Conservation (phyloP, 352 stramenopile genomes). For the Pythium brassicae region DNA sequence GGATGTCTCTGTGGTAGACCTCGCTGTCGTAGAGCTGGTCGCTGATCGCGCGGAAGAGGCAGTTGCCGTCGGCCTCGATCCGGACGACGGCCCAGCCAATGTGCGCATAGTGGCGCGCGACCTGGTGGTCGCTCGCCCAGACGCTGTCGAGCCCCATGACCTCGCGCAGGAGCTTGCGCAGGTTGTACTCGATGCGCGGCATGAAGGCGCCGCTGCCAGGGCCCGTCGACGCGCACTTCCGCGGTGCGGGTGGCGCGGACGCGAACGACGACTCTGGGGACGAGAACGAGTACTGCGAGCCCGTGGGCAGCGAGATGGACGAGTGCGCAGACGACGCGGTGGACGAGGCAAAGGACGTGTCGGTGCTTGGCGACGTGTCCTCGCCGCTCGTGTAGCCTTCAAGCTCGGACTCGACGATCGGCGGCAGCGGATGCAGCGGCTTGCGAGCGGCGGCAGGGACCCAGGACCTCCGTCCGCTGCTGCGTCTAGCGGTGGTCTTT, state of each 20-base stretch:
- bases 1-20: slow-evolving; percentile 36
- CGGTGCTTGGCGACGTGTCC: not conserved
- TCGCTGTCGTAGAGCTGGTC: slow-evolving; percentile 53
- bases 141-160: slow-evolving; percentile 16
- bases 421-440: not conserved
- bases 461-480: not conserved
- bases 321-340: not conserved
- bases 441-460: not conserved
- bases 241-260: too few relatives aligned
- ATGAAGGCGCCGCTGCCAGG: not conserved
- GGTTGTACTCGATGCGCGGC: slow-evolving; percentile 16
- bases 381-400: slow-evolving; percentile 11
- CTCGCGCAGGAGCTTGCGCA: slow-evolving; percentile 15
- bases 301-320: not conserved
- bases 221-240: too few relatives aligned
- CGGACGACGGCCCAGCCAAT: slow-evolving; percentile 25
- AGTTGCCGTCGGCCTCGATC: slow-evolving; percentile 43
- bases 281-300: slow-evolving; percentile 1
- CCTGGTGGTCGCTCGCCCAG: slow-evolving; percentile 37
- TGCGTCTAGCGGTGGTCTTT: slow-evolving; percentile 1
- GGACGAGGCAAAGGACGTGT: slow-evolving; percentile 9
- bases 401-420: slow-evolving; percentile 13
- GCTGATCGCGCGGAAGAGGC: slow-evolving; percentile 52
- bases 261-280: slow-evolving; percentile 1
- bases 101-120: slow-evolving; percentile 29